phyloP scores from a whole-genome alignment of 805 yeast species.

The Candida adriatica region DNA sequence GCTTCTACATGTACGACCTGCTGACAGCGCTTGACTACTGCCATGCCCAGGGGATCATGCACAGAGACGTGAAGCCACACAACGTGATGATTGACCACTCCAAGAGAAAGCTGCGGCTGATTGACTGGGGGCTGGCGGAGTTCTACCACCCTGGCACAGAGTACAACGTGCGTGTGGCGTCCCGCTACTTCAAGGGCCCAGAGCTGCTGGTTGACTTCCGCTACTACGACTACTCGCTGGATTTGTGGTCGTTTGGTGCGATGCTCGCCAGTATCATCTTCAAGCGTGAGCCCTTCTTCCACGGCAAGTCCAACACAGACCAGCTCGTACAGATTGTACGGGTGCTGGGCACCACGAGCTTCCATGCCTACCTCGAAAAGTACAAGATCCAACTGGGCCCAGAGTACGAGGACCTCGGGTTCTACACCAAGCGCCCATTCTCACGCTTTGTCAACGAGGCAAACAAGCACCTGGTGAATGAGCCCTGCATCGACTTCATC shows the following conservation, averaged over 20 bases:
- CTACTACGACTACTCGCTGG: conserved; percentile 82
- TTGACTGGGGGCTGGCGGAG: conserved; percentile 95
- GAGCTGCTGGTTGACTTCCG: conserved; percentile 78
- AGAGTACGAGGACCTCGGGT: conserved; percentile 75
- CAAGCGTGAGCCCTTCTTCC: conserved; percentile 88
- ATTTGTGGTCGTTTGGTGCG: conserved; percentile 88
- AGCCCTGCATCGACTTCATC: conserved; percentile 59
- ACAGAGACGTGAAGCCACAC: conserved; percentile 90
- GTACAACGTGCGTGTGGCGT: conserved; percentile 87
- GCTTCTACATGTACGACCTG: conserved; percentile 77
- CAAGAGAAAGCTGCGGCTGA: conserved; percentile 54
- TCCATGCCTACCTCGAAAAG: conserved; percentile 57
- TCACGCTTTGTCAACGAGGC: conserved; percentile 47
- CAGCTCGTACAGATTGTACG: conserved; percentile 86
- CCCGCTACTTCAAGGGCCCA: conserved; percentile 89
- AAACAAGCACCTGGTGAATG: conserved; percentile 44
- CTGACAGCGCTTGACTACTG: conserved; percentile 79
- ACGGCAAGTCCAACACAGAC: conserved; percentile 86
- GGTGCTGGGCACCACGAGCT: conserved; percentile 78
- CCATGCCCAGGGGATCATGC: conserved; percentile 93
- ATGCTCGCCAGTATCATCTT: conserved; percentile 86
- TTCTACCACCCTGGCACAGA: conserved; percentile 87
- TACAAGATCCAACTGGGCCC: conserved; percentile 64
- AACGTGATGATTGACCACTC: conserved; percentile 88
- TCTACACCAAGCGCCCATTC: conserved; percentile 65